Conservation (phyloP, 2,329 filamentous ascomycete genomes). For the Aspergillus udagawae region DNA sequence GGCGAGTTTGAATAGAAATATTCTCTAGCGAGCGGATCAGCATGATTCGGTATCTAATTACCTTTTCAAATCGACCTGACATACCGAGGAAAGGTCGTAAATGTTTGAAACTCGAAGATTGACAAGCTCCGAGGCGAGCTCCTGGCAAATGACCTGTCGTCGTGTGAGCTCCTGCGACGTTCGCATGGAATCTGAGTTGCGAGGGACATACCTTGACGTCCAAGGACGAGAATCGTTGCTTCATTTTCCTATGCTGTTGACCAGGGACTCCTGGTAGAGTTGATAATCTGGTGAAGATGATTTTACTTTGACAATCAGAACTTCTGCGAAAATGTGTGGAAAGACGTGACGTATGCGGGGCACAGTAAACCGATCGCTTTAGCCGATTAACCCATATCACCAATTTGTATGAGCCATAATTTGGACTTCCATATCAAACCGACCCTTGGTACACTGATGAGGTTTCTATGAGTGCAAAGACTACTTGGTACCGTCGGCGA, state of each 20-base stretch:
- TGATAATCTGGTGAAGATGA: slow-evolving; percentile 6
- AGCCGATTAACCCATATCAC: slow-evolving; percentile 2
- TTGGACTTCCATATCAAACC: not conserved
- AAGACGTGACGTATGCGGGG: slow-evolving; percentile 38
- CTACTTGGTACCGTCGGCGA: not conserved
- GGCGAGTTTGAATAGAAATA: slow-evolving; percentile 91
- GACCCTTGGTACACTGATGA: not conserved
- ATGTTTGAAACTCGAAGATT: slow-evolving; percentile 84
- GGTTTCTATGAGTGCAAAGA: not conserved
- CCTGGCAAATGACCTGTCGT: slow-evolving; percentile 80
- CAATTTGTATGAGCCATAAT: slow-evolving; percentile 1
- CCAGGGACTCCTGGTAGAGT: slow-evolving; percentile 5
- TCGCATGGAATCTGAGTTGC: not conserved
- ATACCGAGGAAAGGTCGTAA: slow-evolving; percentile 84
- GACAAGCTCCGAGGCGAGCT: slow-evolving; percentile 74
- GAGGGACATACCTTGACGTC: slow-evolving; percentile 49
- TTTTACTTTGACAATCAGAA: slow-evolving; percentile 14
- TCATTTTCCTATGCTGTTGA: slow-evolving; percentile 41
- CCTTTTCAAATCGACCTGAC: slow-evolving; percentile 11
- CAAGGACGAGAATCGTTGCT: slow-evolving; percentile 56
- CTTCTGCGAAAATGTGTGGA: slow-evolving; percentile 5
- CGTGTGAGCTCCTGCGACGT: slow-evolving; percentile 3
- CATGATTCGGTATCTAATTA: not conserved
- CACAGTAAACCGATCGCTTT: slow-evolving; percentile 12
- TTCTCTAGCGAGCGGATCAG: slow-evolving; percentile 53